Base-by-base conservation (phyloP, 148 eudicot genomes). In the Rhododendron vialii region DNA sequence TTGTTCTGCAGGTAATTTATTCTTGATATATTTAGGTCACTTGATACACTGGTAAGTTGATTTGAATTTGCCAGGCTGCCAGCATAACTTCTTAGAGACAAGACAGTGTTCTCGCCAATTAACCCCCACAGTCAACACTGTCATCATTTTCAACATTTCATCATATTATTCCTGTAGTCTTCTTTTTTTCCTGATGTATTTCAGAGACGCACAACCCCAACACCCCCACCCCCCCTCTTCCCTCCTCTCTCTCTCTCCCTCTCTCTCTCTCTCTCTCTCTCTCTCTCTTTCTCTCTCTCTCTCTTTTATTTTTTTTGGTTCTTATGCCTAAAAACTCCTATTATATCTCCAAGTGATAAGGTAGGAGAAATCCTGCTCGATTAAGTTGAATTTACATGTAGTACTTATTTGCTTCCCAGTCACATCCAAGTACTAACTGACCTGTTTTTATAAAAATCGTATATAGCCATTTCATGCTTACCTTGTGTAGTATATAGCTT, bases 1-100 rank as follows among this genome's bases (percentile, higher is more conserved):
- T 96, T 89, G 99, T 96, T 86, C 93, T 96, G 84, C 99, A 96
- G 99, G 99, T 95, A 92, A 26, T 90, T 50, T 51, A 35, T 63
- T 28, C 18, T 82, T 7, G 65, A 59, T 77, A 77, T 45, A 51
- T 78, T 2, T 3, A 61, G 11, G 55, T 80, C 50, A 61, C 18
- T 63, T 48, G 35, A 12, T 73, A 55, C 41, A 76, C 36, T 57
- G 53, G 38, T 78, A 33, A 83, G 73, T 83, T 61, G 36, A n/a
- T 83, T 45, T 20, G 45, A 77, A 1, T 12, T 20, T 76, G 8
- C 82, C 36, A 35, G 36, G 36, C 36, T 35, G 36, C 36, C 61
- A 28, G 47, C 71, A 67, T 69, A 83, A 14, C 20, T 43, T 67
- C 33, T 22, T 43, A 24, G 48, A 47, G 20, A 50, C 53, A 20